phyloP scores from a whole-genome alignment of 345 rosid genomes.

The Brassica nigra region DNA sequence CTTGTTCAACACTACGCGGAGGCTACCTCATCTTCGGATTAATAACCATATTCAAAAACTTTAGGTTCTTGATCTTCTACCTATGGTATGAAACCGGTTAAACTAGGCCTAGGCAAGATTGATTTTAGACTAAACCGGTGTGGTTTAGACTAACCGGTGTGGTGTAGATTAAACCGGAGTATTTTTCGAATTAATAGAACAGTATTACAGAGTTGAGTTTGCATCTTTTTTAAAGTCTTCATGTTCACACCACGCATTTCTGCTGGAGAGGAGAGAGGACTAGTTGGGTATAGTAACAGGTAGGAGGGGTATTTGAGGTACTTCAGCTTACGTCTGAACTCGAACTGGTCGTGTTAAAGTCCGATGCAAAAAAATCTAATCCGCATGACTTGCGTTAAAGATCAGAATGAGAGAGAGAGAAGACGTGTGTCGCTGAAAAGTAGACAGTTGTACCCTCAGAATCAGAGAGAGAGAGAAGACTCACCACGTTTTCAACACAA shows the following conservation, averaged over 20 bases:
- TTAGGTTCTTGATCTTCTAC: conserved; percentile 15
- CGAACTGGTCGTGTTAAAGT: not conserved
- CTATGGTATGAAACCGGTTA: conserved; percentile 14
- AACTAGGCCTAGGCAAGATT: not conserved
- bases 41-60: too few species aligned
- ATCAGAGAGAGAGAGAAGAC: conserved; percentile 18
- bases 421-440: conserved; percentile 27
- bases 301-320: conserved; percentile 10
- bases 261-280: not conserved
- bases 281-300: not conserved
- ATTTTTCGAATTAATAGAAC: not conserved
- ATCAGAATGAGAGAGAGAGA: not conserved
- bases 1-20: too few species aligned
- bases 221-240: not conserved
- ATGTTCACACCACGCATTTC: not conserved
- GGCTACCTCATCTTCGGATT: too few species aligned
- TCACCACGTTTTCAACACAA: conserved; percentile 40
- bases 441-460: conserved; percentile 32
- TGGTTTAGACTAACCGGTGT: not conserved
- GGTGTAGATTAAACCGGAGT: not conserved
- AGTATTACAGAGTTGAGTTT: not conserved
- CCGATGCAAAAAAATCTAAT: conserved; percentile 25
- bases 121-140: conserved; percentile 1
- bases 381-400: conserved; percentile 6
- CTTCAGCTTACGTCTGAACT: conserved; percentile 26